A percentile compares a stretch with the other conserved stretches of the same genome.
Evolutionary conservation across 2,329 filamentous ascomycete species (phyloP).

Genomic region (Endothia cerciana): DNA sequence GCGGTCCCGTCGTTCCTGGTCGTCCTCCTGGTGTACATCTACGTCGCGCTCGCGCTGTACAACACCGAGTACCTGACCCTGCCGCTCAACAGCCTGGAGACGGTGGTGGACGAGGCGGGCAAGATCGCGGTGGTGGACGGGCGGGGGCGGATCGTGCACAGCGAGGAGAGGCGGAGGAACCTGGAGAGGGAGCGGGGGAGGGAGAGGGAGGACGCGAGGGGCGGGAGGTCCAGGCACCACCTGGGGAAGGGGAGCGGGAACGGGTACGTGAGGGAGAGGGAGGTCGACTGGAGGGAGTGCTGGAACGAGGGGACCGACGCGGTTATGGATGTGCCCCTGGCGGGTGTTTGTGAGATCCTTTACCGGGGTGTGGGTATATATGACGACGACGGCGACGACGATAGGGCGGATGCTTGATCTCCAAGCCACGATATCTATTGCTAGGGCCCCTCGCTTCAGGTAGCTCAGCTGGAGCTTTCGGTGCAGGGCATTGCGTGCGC

Average conservation of each 20-base stretch:
- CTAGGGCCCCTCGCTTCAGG: neutral
- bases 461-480: too few species aligned
- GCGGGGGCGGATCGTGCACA: constrained; percentile 55
- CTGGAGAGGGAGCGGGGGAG: constrained; percentile 41
- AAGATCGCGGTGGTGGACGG: constrained; percentile 82
- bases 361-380: constrained; percentile 66
- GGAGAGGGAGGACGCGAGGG: constrained; percentile 37
- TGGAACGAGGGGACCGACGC: constrained; percentile 96
- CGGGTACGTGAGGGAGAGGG: constrained; percentile 26
- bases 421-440: neutral
- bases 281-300: constrained; percentile 73
- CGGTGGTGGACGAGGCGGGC: constrained; percentile 87
- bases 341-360: constrained; percentile 91
- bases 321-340: constrained; percentile 94
- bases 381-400: constrained; percentile 17
- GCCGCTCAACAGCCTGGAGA: constrained; percentile 78
- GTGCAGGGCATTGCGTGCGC: too few species aligned
- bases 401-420: neutral
- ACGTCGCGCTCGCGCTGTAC: constrained; percentile 87
- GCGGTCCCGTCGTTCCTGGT: constrained; percentile 91
- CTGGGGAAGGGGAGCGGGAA: constrained; percentile 36
- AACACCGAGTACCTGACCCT: constrained; percentile 89
- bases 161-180: constrained; percentile 42
- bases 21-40: constrained; percentile 88
- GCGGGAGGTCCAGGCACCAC: constrained; percentile 38